Evolutionary conservation across 2,329 filamentous ascomycete species (phyloP).

Genomic region (Nemania serpens): DNA sequence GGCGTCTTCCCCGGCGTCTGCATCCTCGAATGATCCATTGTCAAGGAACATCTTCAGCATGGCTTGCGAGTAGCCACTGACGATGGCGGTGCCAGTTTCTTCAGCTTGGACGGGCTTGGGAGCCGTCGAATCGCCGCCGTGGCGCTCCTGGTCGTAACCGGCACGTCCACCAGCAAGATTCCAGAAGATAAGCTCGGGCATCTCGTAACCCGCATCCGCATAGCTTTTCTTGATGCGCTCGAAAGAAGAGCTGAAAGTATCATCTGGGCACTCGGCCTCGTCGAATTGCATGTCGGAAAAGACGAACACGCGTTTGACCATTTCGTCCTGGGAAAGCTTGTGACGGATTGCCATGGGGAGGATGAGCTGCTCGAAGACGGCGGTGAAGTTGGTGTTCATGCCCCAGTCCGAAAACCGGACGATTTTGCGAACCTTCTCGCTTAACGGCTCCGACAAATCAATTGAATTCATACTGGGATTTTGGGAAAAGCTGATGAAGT

Average conservation of each 20-base stretch:
- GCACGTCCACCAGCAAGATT: slow-evolving; percentile 54
- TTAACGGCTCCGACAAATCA: slow-evolving; percentile 45
- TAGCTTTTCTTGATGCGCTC: slow-evolving; percentile 54
- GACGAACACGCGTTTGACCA: slow-evolving; percentile 65
- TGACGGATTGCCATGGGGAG: slow-evolving; percentile 58
- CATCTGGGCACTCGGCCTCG: slow-evolving; percentile 31
- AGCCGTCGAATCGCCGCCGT: slow-evolving; percentile 39
- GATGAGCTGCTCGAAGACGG: slow-evolving; percentile 59
- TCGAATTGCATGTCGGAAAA: slow-evolving; percentile 68
- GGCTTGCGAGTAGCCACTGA: slow-evolving; percentile 62
- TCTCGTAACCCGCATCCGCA: slow-evolving; percentile 56
- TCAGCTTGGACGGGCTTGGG: slow-evolving; percentile 56
- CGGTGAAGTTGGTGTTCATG: slow-evolving; percentile 56
- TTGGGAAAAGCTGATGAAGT: slow-evolving; percentile 59
- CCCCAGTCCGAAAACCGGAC: slow-evolving; percentile 45
- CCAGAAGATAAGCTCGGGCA: slow-evolving; percentile 66
- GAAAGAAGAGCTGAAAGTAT: slow-evolving; percentile 54
- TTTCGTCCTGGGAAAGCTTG: slow-evolving; percentile 57
- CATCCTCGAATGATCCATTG: slow-evolving; percentile 51
- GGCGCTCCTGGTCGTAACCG: slow-evolving; percentile 22
- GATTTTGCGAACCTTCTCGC: slow-evolving; percentile 47
- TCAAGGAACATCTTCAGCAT: slow-evolving; percentile 63
- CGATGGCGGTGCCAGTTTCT: slow-evolving; percentile 52
- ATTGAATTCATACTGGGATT: slow-evolving; percentile 49
- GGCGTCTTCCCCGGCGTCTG: slow-evolving; percentile 42